phyloP scores from a whole-genome alignment of 1,284 basidiomycete species.

The Sanguinoderma infundibulare region DNA sequence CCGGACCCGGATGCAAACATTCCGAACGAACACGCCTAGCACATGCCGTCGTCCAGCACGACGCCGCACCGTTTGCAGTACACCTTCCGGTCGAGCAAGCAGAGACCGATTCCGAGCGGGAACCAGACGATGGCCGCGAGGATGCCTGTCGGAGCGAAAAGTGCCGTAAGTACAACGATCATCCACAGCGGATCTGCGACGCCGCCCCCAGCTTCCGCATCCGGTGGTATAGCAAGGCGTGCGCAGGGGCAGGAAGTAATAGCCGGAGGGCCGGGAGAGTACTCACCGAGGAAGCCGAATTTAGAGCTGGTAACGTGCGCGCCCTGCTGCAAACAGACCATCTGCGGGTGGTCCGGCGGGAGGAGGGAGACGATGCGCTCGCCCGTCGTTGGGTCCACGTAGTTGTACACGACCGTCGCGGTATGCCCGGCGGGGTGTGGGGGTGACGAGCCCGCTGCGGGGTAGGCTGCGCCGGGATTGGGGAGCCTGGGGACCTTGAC shows the following conservation, averaged over 20 bases:
- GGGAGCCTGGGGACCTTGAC: slow-evolving; percentile 30
- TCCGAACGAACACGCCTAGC: slow-evolving; percentile 22
- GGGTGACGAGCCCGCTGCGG: slow-evolving; percentile 22
- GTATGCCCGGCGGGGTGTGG: slow-evolving; percentile 27
- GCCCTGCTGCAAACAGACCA: slow-evolving; percentile 79
- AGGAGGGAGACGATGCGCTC: slow-evolving; percentile 55
- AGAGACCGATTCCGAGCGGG: slow-evolving; percentile 75
- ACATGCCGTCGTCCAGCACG: slow-evolving; percentile 40
- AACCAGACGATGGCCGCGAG: slow-evolving; percentile 83
- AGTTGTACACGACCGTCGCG: slow-evolving; percentile 44
- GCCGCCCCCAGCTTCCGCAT: neutral
- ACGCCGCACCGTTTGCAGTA: slow-evolving; percentile 63
- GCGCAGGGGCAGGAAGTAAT: neutral
- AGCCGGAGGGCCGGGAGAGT: neutral
- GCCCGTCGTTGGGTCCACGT: slow-evolving; percentile 50
- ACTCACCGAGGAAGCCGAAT: slow-evolving; percentile 71
- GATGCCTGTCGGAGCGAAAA: slow-evolving; percentile 50
- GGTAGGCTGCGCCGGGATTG: slow-evolving; percentile 6
- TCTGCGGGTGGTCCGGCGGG: slow-evolving; percentile 78
- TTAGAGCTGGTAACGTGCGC: slow-evolving; percentile 61
- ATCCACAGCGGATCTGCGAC: too few relatives aligned
- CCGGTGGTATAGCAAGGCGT: neutral
- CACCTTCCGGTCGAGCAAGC: slow-evolving; percentile 71
- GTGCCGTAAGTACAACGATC: neutral
- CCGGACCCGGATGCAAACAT: too few relatives aligned